Percentiles rank a stretch among this genome's conserved stretches.
Conservation (phyloP, 768 basidiomycete genomes). For the Solioccasus polychromus region DNA sequence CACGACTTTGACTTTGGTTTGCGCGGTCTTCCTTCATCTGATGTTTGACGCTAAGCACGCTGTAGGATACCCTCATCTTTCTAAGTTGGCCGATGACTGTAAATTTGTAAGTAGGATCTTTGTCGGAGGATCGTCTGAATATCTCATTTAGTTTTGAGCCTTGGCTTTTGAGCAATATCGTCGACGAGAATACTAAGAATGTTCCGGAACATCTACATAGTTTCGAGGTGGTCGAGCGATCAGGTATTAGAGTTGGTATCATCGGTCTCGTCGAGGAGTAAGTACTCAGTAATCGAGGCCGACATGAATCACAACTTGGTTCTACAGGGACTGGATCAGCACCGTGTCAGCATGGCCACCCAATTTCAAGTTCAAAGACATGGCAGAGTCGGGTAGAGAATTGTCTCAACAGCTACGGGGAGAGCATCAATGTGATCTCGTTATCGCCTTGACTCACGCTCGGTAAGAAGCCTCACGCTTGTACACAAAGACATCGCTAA, state of each 20-base stretch:
- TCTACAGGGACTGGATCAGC: slow-evolving; percentile 77
- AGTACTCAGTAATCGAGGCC: slow-evolving; percentile 8
- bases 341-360: slow-evolving; percentile 87
- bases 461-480: slow-evolving; percentile 41
- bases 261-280: slow-evolving; percentile 89
- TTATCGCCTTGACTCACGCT: slow-evolving; percentile 84
- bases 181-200: slow-evolving; percentile 60
- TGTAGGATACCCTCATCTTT: slow-evolving; percentile 60
- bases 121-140: not conserved
- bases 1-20: slow-evolving; percentile 90
- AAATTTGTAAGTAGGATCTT: slow-evolving; percentile 55
- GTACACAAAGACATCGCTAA: slow-evolving; percentile 1
- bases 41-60: not conserved
- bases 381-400: slow-evolving; percentile 68
- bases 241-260: slow-evolving; percentile 70
- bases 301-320: not conserved
- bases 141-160: slow-evolving; percentile 46
- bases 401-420: slow-evolving; percentile 74
- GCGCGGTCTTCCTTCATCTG: slow-evolving; percentile 5
- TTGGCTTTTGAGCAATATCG: slow-evolving; percentile 88
- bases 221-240: slow-evolving; percentile 65
- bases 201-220: slow-evolving; percentile 62
- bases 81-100: slow-evolving; percentile 66
- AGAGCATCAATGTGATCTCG: slow-evolving; percentile 69
- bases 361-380: slow-evolving; percentile 72